A percentile compares a stretch with the other conserved stretches of the same genome.
phyloP scores from a whole-genome alignment of 768 basidiomycete species.

The Auriscalpium orientale region DNA sequence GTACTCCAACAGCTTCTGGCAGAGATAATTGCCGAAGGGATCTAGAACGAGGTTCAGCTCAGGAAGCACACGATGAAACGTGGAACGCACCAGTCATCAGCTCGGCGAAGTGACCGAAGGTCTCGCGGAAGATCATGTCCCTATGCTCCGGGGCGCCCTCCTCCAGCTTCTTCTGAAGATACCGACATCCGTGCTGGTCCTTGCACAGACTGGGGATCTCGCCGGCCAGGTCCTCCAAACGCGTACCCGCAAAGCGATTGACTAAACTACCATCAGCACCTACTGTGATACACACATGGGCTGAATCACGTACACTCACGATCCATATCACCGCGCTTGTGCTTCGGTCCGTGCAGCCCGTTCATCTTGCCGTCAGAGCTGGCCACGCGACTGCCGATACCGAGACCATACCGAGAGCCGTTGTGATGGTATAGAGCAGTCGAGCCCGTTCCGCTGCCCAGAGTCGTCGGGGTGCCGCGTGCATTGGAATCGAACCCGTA shows the following conservation, averaged over 20 bases:
- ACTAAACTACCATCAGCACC: conserved; percentile 35
- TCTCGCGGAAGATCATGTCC: conserved; percentile 99
- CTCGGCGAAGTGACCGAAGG: conserved; percentile 94
- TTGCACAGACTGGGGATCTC: conserved; percentile 94
- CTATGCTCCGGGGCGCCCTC: conserved; percentile 93
- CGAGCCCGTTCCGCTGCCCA: conserved; percentile 46
- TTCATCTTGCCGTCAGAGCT: conserved; percentile 75
- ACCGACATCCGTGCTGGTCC: conserved; percentile 98
- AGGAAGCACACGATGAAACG: neutral
- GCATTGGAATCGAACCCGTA: conserved; percentile 48
- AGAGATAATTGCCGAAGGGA: conserved; percentile 98
- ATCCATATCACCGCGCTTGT: conserved; percentile 90
- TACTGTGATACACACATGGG: conserved; percentile 6
- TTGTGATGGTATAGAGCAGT: conserved; percentile 75
- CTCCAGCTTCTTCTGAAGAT: conserved; percentile 97
- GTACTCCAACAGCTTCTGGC: conserved; percentile 95
- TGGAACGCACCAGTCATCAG: conserved; percentile 81
- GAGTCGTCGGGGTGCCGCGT: neutral
- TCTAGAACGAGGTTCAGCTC: conserved; percentile 37
- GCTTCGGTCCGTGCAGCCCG: conserved; percentile 86
- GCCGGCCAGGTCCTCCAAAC: conserved; percentile 90
- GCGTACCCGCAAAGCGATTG: conserved; percentile 94
- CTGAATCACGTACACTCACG: conserved; percentile 54
- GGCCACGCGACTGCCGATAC: conserved; percentile 44
- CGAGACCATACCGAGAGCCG: conserved; percentile 68